These are phyloP conservation scores for Conticribra guillardii DNA, from an alignment of 108 stramenopile genomes.

Conservation along the genomic window DNA sequence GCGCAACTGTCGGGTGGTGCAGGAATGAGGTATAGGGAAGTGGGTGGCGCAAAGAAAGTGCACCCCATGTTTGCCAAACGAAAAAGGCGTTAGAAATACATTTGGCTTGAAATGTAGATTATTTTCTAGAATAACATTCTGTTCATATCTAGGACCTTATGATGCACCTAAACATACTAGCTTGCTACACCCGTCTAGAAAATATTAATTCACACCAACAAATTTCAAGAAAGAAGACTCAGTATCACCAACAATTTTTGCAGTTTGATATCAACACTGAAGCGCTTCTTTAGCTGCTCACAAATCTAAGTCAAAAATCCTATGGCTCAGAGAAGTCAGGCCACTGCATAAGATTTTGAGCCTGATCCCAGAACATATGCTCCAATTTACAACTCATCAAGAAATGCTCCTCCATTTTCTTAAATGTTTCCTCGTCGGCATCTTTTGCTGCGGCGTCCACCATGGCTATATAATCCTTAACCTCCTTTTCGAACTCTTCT, in stretches of 20 bases:
- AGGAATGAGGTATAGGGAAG: slow-evolving; percentile 69
- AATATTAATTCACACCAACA: no score
- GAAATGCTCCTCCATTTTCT: slow-evolving; percentile 82
- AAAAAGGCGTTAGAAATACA: slow-evolving; percentile 33
- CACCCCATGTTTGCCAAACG: slow-evolving; percentile 88
- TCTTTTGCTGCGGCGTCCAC: slow-evolving; percentile 54
- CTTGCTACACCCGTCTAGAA: no score
- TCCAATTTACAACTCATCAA: slow-evolving; percentile 84
- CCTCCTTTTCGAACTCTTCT: slow-evolving; percentile 83
- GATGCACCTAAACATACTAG: no score
- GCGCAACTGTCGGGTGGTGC: slow-evolving; percentile 77
- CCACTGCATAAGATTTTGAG: slow-evolving; percentile 62
- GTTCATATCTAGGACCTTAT: no score
- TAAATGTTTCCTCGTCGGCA: slow-evolving; percentile 45
- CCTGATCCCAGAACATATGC: slow-evolving; percentile 93
- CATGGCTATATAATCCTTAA: slow-evolving; percentile 75
- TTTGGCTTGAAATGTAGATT: no score
- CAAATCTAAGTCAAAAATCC: no score
- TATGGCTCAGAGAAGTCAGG: slow-evolving; percentile 28
- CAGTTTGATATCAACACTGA: no score
- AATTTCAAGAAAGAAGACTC: no score
- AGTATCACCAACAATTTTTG: no score
- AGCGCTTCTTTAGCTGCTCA: no score
- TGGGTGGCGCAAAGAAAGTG: slow-evolving; percentile 56
- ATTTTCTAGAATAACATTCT: no score